Evolutionary conservation across 495 filamentous ascomycete genomes (phyloP).

Genomic region (Aspergillus incahuasiensis): DNA sequence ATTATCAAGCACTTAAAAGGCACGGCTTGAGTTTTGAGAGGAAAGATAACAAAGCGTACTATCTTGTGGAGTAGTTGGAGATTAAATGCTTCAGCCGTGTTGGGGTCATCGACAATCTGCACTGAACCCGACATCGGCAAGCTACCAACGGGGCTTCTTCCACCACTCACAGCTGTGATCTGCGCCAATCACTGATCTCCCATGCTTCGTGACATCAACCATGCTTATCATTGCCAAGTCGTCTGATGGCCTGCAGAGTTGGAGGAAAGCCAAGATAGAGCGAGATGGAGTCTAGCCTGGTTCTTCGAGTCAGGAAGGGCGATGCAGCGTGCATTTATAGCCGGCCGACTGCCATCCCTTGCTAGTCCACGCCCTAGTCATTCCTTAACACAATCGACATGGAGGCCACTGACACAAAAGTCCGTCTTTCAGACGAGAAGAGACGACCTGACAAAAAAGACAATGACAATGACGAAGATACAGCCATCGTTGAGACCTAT

Average conservation of each 20-base stretch:
- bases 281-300: no score
- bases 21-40: no score
- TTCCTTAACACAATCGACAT: background rate
- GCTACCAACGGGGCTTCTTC: background rate
- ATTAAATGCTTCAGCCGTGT: background rate
- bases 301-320: background rate
- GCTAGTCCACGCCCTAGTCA: background rate
- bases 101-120: background rate
- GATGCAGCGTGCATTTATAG: background rate
- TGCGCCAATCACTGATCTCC: background rate
- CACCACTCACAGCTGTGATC: background rate
- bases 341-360: background rate
- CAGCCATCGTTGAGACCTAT: background rate
- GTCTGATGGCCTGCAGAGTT: background rate
- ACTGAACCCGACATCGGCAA: background rate
- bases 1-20: no score
- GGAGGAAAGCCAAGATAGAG: background rate
- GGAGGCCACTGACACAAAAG: background rate
- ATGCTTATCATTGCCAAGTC: background rate
- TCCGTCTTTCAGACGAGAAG: background rate
- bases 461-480: background rate
- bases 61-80: background rate
- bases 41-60: background rate
- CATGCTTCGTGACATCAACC: background rate
- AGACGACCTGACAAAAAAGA: background rate